Evolutionary conservation across 2,329 filamentous ascomycete species (phyloP), one percentile per base, ranked within the genome.

Genomic region (Cytospora piceae): DNA sequence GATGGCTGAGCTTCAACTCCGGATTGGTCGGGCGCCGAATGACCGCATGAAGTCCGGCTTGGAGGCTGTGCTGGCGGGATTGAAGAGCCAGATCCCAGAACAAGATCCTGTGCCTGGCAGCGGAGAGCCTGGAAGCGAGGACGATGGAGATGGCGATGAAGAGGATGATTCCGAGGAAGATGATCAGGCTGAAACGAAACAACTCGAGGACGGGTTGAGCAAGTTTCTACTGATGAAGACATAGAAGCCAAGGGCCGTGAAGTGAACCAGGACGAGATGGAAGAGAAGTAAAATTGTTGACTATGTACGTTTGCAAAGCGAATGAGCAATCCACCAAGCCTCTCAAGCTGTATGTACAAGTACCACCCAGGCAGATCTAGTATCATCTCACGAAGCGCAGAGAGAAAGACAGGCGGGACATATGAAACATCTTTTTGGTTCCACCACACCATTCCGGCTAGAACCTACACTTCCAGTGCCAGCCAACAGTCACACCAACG

Each of bases 61-160:
- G 17, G 31, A 49, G 31, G 58, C 63, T 4, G 58, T 65, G 20
- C 27, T 65, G n/a, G 54, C 52, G 17, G 63, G 58, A 8, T 29
- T 65, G n/a, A 27, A 61, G 58, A 58, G 29, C 20, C 63, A 65
- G 32, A 20, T 61, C 8, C 46, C 49, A 15, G 58, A 32, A 37
- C n/a, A 61, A n/a, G 8, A 12, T 12, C 15, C 32, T 11, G 17
- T 20, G 4, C 3, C n/a, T 9, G 24, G 20, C n/a, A 3, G 22
- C n/a, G 20, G 17, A 12, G 15, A n/a, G 2, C 24, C 11, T 14
- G 60, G 27, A 15, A 56, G 60, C 20, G 55, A 54, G 7, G 11
- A 53, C 4, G 27, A 29, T 27, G 17, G 54, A 4, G 53, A 52
- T 17, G 58, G 17, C 2, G 20, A 20, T 4, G 46, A 49, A 3